phyloP scores from a whole-genome alignment of 768 basidiomycete species.

The Fibroporia radiculosa region DNA sequence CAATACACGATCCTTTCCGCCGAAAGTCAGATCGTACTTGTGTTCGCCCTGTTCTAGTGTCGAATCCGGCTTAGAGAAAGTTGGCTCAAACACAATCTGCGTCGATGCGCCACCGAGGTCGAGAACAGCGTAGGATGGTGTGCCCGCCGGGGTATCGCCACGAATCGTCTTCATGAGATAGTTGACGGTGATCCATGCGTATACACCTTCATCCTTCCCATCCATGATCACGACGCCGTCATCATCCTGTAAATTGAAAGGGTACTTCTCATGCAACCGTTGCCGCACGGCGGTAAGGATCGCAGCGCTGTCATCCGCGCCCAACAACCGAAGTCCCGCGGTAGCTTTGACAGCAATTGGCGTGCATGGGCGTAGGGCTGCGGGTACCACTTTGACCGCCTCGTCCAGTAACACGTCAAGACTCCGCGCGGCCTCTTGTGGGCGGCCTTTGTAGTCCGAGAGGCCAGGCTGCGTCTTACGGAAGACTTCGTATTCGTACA shows the following conservation, averaged over 20 bases:
- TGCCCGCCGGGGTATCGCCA: conserved; percentile 35
- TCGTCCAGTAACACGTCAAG: conserved; percentile 76
- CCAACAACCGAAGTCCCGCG: conserved; percentile 76
- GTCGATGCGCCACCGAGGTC: conserved; percentile 97
- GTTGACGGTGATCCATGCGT: conserved; percentile 97
- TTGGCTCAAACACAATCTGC: conserved; percentile 94
- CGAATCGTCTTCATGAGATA: conserved; percentile 78
- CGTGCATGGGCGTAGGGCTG: conserved; percentile 57
- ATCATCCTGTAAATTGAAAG: conserved; percentile 55
- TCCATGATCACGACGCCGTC: conserved; percentile 88
- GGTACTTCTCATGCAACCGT: conserved; percentile 50
- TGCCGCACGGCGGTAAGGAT: conserved; percentile 70
- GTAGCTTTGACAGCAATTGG: conserved; percentile 91
- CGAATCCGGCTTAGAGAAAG: conserved; percentile 32
- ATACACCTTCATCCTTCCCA: conserved; percentile 94
- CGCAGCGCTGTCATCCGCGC: conserved; percentile 48
- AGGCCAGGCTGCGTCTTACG: conserved; percentile 75
- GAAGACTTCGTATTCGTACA: conserved; percentile 93
- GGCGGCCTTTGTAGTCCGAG: conserved; percentile 49
- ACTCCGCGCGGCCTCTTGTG: conserved; percentile 66
- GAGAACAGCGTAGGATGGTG: conserved; percentile 76
- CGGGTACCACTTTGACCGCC: conserved; percentile 73
- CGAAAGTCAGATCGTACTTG: conserved; percentile 79
- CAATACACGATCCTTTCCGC: conserved; percentile 59
- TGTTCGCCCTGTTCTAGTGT: conserved; percentile 77